These are phyloP conservation scores for Ziziphus jujuba DNA, from an alignment of 306 rosid genomes.

Conservation along the genomic window DNA sequence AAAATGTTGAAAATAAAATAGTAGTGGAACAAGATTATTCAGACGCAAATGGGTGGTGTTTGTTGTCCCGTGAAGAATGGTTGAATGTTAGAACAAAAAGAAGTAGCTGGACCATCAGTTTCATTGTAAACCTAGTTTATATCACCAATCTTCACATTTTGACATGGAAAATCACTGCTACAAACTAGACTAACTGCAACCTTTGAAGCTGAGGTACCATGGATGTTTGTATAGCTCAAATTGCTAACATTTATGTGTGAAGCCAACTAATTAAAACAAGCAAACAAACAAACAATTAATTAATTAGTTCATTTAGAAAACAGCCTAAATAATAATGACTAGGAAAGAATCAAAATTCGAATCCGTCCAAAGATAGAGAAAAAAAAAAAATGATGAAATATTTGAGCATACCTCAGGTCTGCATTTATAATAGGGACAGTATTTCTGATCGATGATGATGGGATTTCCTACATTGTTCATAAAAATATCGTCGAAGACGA, in stretches of 20 bases:
- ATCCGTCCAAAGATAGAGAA: no score
- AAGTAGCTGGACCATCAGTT: neutral
- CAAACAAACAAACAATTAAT: neutral
- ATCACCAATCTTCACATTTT: neutral
- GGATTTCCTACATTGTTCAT: slow-evolving; percentile 46
- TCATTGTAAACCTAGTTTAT: neutral
- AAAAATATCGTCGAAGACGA: slow-evolving; percentile 34
- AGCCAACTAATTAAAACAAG: neutral
- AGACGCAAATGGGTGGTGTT: neutral
- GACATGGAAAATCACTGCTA: neutral
- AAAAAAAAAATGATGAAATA: no score
- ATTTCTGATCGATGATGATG: slow-evolving; percentile 49
- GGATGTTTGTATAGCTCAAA: slow-evolving; percentile 2
- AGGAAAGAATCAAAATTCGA: no score
- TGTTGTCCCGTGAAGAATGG: neutral
- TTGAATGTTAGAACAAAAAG: neutral
- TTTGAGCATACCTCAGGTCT: neutral
- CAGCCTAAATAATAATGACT: no score
- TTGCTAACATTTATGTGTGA: neutral
- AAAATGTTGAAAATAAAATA: no score
- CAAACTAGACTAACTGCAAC: neutral
- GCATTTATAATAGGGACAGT: slow-evolving; percentile 23
- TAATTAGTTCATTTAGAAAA: no score
- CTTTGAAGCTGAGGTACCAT: neutral
- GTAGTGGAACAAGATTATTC: no score